Base-by-base conservation (phyloP, 345 rosid genomes). In the Salix brachista region DNA sequence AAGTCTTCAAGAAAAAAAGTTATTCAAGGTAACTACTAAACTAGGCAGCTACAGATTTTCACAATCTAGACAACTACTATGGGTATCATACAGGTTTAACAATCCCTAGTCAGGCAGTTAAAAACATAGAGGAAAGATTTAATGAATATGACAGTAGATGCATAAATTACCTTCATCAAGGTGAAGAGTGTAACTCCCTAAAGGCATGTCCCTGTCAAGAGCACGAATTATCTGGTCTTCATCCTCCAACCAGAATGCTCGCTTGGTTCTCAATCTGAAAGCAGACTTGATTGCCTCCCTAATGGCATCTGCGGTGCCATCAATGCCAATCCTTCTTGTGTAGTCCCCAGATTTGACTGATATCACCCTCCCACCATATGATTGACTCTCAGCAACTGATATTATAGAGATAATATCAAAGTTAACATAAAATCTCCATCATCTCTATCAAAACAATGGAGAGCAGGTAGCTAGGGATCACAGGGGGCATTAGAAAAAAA, bases 161-260 rank as follows among this genome's bases (percentile, higher is more conserved):
- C 68, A 48, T 58, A 48, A 74, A 72, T 72, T 88, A 94, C 98
- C 99, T 87, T 91, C 92, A 82, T 96, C 99, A 5, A 96, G 89
- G 84, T 87, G 92, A 71, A 96, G 97, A 48, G 79, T 84, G 81
- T 96, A 94, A 85, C 79, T 94, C 69, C 98, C 99, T 78, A 91
- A 61, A 73, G 99, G 99, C 99, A 96, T 94, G 77, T 94, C 98
- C 81, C 93, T 80, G 81, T 94, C 98, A 39, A 96, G 91, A 83
- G 93, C 81, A 7, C 98, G 91, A 73, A 92, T 84, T 73, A 94
- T 79, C 80, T 90, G 97, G 69, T 91, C 95, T 85, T 96, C 98
- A 84, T 94, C 99, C 87, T 96, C 98, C 85, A 96, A 80, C 97
- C 97, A 96, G 85, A 96, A 96, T 42, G 97, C 98, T 16, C 98